phyloP scores from a whole-genome alignment of 2,329 filamentous ascomycete genomes.

The Colletotrichum sp. region DNA sequence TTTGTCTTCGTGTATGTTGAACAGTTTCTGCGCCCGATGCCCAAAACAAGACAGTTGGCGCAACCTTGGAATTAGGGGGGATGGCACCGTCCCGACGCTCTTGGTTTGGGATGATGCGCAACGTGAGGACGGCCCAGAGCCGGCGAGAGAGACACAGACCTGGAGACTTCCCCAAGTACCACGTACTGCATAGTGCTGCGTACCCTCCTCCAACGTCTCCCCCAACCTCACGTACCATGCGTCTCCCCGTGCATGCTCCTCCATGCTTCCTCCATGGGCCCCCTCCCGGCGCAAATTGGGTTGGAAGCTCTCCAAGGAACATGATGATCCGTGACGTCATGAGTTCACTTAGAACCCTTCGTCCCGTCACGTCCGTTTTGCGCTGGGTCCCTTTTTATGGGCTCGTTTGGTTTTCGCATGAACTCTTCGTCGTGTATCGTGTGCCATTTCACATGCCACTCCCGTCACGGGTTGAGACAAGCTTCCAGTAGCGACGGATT shows the following conservation, averaged over 20 bases:
- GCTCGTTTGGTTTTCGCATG: background rate
- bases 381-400: background rate
- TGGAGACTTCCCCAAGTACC: background rate
- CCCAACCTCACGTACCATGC: slow-evolving; percentile 5
- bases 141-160: background rate
- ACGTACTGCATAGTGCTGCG: background rate
- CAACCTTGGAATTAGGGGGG: background rate
- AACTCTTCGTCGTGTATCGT: background rate
- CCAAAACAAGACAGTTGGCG: background rate
- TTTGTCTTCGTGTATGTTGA: background rate
- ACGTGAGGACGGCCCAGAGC: background rate
- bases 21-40: background rate
- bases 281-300: slow-evolving; percentile 10
- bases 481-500: background rate
- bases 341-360: slow-evolving; percentile 13
- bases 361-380: slow-evolving; percentile 33
- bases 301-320: slow-evolving; percentile 17
- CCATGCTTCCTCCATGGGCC: background rate
- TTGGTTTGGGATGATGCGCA: background rate
- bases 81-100: background rate
- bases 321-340: slow-evolving; percentile 10
- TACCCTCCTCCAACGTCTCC: background rate
- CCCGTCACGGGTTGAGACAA: background rate
- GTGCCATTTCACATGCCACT: slow-evolving; percentile 14
- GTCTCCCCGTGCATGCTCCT: background rate